Base-by-base conservation (phyloP, 768 basidiomycete genomes). In the Suillus fuscotomentosus region DNA sequence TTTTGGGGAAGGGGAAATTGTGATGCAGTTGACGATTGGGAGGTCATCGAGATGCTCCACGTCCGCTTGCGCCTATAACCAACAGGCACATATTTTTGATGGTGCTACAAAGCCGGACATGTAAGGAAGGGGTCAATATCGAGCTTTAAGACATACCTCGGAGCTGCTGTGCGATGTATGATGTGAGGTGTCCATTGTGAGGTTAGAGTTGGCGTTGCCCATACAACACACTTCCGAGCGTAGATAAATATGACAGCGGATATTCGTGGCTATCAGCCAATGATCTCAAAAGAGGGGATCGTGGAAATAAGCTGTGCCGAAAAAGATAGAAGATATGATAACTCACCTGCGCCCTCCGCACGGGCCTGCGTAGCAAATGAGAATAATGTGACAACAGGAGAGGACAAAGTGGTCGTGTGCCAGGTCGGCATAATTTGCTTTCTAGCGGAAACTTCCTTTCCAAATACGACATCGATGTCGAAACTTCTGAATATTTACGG, bases 21-120 rank as follows among this genome's bases (percentile, higher is more conserved):
- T 63, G 62, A 73, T 47, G 61, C 50, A 5, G 72, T 69, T 15
- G 75, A 75, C 5, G 70, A 67, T 17, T 69, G 75, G 27, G 73
- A 75, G 4, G 64, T 36, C 1, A 69, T 66, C 1, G 74, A 74
- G 5, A 63, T 63, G 31, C 74, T 75, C 66, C 69, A 57, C 11
- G 61, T 22, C 2, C 71, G 66, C 15, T 59, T 24, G 22, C 24
- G 57, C 11, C 27, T 42, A 59, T 13, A 39, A 27, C 8, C 27
- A 20, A 31, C 5, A 3, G 56, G 24, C 10, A 17, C 8, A 24
- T 24, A 22, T 56, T 24, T 24, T 2, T 41, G 56, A 24, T 5
- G 17, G 24, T 59, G 42, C 17, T 41, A 17, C 14, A 17, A 39
- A 57, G 15, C 54, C 34, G 2, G 4, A 57, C 38, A 24, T 42